phyloP scores from a whole-genome alignment of 495 filamentous ascomycete species.

The Clavariopsis aquatica region DNA sequence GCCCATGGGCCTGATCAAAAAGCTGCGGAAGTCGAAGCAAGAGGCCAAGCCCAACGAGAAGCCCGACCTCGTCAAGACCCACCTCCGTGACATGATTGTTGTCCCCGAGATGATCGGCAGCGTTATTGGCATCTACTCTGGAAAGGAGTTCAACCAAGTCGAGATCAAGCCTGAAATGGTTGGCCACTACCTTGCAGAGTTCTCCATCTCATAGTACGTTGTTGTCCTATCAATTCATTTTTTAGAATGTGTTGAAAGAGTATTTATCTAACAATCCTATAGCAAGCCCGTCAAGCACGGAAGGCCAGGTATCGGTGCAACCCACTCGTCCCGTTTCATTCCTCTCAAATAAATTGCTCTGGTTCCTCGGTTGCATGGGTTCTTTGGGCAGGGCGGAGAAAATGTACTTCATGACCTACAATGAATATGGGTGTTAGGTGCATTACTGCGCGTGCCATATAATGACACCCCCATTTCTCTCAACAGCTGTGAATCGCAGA shows the following conservation, averaged over 20 bases:
- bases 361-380: slow-evolving; percentile 38
- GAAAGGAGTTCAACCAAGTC: slow-evolving; percentile 99
- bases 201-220: slow-evolving; percentile 98
- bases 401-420: slow-evolving; percentile 37
- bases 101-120: slow-evolving; percentile 99
- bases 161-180: slow-evolving; percentile 99
- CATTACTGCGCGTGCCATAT: slow-evolving; percentile 18
- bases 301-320: slow-evolving; percentile 99
- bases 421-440: slow-evolving; percentile 34
- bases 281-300: slow-evolving; percentile 99
- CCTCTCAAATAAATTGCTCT: slow-evolving; percentile 79
- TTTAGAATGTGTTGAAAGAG: background rate
- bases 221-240: background rate
- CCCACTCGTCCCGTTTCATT: slow-evolving; percentile 99
- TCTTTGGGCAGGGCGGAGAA: slow-evolving; percentile 24
- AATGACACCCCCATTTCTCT: background rate
- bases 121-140: slow-evolving; percentile 98
- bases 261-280: slow-evolving; percentile 45
- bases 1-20: slow-evolving; percentile 99
- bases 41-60: slow-evolving; percentile 99
- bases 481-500: slow-evolving; percentile 13
- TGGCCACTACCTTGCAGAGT: slow-evolving; percentile 98
- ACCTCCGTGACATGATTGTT: slow-evolving; percentile 98
- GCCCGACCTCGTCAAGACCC: slow-evolving; percentile 97
- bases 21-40: slow-evolving; percentile 99